Evolutionary conservation across 371 early-diverging fungal species (phyloP).

Genomic region (Mortierella sp.): DNA sequence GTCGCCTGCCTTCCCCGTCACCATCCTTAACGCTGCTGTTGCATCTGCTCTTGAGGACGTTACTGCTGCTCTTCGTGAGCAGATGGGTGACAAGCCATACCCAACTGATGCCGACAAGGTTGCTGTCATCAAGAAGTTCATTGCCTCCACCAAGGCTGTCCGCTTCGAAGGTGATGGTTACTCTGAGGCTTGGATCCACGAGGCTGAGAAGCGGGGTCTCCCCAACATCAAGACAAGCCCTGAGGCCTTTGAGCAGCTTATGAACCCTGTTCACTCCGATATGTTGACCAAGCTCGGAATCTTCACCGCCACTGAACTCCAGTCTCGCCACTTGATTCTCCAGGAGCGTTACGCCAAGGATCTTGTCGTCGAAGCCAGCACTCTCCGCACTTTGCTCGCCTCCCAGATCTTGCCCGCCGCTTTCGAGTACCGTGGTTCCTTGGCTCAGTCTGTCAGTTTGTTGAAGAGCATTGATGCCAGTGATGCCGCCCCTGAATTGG

Average conservation of each 20-base stretch:
- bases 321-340: conserved; percentile 94
- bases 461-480: conserved; percentile 71
- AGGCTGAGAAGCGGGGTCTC: conserved; percentile 90
- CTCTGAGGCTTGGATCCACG: conserved; percentile 83
- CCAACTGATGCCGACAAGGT: conserved; percentile 89
- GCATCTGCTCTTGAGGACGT: conserved; percentile 87
- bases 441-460: conserved; percentile 81
- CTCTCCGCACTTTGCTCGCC: conserved; percentile 82
- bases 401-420: conserved; percentile 92
- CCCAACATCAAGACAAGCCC: conserved; percentile 92
- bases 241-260: conserved; percentile 89
- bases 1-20: conserved; percentile 96
- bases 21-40: conserved; percentile 93
- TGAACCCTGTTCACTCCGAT: conserved; percentile 68
- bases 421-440: conserved; percentile 86
- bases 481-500: conserved; percentile 77
- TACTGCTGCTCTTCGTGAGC: conserved; percentile 75
- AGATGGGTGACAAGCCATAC: conserved; percentile 82
- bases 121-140: conserved; percentile 86
- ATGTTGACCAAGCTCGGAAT: conserved; percentile 79
- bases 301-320: conserved; percentile 87
- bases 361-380: conserved; percentile 92
- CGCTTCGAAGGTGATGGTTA: conserved; percentile 99
- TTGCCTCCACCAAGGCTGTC: conserved; percentile 84
- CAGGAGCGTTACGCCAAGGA: conserved; percentile 97